These are phyloP conservation scores for Gracilaria caudata DNA, from an alignment of 23 red algal species.

Conservation along the genomic window DNA sequence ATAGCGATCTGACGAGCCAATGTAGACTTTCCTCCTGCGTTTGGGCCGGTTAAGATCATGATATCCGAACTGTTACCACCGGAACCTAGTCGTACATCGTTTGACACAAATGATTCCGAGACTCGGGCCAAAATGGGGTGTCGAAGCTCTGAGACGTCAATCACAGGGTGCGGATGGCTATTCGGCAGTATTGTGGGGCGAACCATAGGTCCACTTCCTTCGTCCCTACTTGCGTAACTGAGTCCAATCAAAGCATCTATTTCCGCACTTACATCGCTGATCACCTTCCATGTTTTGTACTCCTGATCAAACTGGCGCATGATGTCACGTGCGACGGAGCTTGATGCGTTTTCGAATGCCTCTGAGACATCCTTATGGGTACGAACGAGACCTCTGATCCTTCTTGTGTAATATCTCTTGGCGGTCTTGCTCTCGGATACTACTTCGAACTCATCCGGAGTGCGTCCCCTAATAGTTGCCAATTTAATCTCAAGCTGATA, in stretches of 20 bases:
- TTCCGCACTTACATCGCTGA: constrained; percentile 70
- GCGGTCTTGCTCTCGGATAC: constrained; percentile 89
- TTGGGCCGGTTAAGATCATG: constrained; percentile 83
- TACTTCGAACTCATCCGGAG: constrained; percentile 76
- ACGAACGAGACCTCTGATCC: constrained; percentile 54
- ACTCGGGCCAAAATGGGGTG: constrained; percentile 71
- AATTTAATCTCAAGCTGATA: constrained; percentile 93
- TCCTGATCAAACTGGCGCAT: constrained; percentile 82
- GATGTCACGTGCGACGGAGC: constrained; percentile 66
- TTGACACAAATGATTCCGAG: constrained; percentile 76
- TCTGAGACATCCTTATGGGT: constrained; percentile 65
- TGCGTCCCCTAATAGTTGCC: constrained; percentile 13
- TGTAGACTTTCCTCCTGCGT: constrained; percentile 95
- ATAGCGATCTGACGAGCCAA: constrained; percentile 85
- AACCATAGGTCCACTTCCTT: constrained; percentile 64
- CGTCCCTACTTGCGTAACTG: constrained; percentile 37
- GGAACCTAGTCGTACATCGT: constrained; percentile 62
- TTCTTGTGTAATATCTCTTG: constrained; percentile 87
- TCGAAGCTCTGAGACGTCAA: constrained; percentile 51
- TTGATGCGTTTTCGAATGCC: constrained; percentile 38
- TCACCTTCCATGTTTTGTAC: constrained; percentile 49
- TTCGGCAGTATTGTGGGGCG: constrained; percentile 58
- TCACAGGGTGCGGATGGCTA: constrained; percentile 35
- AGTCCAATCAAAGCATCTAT: constrained; percentile 85
- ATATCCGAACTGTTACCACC: constrained; percentile 31